Base-by-base conservation (phyloP, 2,329 filamentous ascomycete genomes). In the Exserohilum turcica region DNA sequence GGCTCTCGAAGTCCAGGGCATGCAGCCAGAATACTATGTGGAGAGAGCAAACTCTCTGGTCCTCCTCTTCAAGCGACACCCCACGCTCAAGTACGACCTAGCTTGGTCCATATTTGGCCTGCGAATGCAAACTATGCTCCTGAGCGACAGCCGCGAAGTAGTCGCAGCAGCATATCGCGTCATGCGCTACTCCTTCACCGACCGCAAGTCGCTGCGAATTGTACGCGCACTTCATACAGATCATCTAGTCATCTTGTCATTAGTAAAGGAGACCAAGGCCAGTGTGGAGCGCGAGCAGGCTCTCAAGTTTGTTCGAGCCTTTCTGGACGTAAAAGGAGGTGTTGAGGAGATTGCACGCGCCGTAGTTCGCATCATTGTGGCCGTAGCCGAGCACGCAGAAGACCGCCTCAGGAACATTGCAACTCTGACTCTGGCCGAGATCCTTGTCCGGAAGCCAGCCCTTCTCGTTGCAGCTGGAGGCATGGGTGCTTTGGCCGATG, bases 211-310 rank as follows among this genome's bases (percentile, higher is more conserved):
- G 3, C 81, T 99, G 19, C 89, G 90, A 71, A 96, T 88, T 43
- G 96, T 99, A 56, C 86, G 93, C 50, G 83, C 84, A 12, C 79
- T 97, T 16, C 92, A 97, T 63, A 97, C 92, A 0, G 95, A 99
- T 72, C 93, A 91, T 65, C 80, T 97, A 16, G 92, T 97, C 24
- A 91, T 96, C 33, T 81, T 93, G 66, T 97, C 94, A 0, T 79
- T 99, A 29, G 91, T 95, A 60, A 97, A 97, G 72, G 94, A 97
- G 73, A 89, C 90, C 68, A 97, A 97, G 74, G 91, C 93, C n/a
- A 92, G 93, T 64, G 90, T 99, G 15, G 94, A 99, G 77, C 85
- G 95, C 48, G 94, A 99, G 74, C 94, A 99, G 76, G 94, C 94
- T 10, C 80, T 99, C 66, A 99, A 99, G 73, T 97, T 99, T 72